Base-by-base conservation (phyloP, 2,329 filamentous ascomycete genomes). In the Rhinocladiella similis region DNA sequence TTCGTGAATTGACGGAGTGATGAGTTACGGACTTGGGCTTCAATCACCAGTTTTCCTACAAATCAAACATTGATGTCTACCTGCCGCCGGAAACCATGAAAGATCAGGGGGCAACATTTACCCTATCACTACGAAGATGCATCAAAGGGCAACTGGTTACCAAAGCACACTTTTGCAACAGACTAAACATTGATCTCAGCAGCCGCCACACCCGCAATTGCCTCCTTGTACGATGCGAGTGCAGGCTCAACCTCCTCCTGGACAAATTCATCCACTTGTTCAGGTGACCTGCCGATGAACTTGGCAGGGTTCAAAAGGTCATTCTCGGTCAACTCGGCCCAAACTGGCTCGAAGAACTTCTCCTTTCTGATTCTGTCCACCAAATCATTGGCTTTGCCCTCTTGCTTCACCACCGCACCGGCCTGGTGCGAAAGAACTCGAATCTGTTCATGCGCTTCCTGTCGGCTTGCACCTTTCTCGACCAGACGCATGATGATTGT, bases 381-480 rank as follows among this genome's bases (percentile, higher is more conserved):
- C 2, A 96, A 79, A 70, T 96, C 91, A 68, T 96, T 96, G 52
- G 83, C 76, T 65, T 86, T 84, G 35, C 90, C 90, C 71, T 88
- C 77, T 66, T 84, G 80, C 77, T 89, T 89, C 39, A 91, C 87
- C 10, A 87, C 84, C 29, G 80, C 78, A 42, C 80, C 83, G 0
- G 91, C 90, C 74, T 95, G 79, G 75, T 91, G 88, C 1, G 83
- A 89, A 43, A 96, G 80, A 1, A 96, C 88, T 6, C 88, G 87
- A 67, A 96, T 92, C 72, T 93, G 77, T 75, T 96, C 91, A 73
- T 96, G 91, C 1, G 90, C 88, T 53, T 92, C 89, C 70, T 95
- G 90, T 49, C 91, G 79, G 9, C 84, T 89, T 25, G 78, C 81
- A 29, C 89, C 90, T 67, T 86, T 82, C 54, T 84, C 83, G 25